phyloP scores from a whole-genome alignment of 2,329 filamentous ascomycete species.

The Chaetothyriales sp. region DNA sequence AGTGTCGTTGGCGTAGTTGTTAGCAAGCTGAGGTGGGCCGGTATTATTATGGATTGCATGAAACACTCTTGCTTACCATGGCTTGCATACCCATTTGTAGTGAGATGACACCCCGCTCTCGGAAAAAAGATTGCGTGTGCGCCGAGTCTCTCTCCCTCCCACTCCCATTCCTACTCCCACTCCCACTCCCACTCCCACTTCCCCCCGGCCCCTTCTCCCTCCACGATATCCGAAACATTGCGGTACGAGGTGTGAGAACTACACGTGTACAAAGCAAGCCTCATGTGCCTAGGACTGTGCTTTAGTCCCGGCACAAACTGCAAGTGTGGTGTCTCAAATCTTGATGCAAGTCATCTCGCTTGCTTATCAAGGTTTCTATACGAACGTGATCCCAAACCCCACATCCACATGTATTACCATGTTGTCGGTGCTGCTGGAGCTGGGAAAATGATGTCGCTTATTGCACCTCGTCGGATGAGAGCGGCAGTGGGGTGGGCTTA shows the following conservation, averaged over 20 bases:
- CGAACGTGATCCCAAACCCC: neutral
- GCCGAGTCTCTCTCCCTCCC: no score
- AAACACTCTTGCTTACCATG: no score
- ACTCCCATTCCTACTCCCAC: no score
- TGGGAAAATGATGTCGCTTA: neutral
- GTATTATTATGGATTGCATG: no score
- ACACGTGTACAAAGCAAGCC: neutral
- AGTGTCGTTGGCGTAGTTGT: no score
- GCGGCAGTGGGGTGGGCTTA: neutral
- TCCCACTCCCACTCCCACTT: no score
- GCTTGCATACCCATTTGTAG: no score
- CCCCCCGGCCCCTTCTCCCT: neutral
- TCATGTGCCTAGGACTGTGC: neutral
- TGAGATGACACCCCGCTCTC: no score
- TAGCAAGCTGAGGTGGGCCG: no score
- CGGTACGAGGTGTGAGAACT: neutral
- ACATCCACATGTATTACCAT: neutral
- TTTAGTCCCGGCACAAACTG: neutral
- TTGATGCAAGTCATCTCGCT: neutral
- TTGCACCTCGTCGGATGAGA: neutral
- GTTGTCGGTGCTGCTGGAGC: neutral
- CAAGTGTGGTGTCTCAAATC: neutral
- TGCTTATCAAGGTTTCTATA: neutral
- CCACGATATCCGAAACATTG: neutral
- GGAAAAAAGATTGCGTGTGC: no score